A percentile compares a stretch with the other conserved stretches of the same genome.
Evolutionary conservation across 345 rosid genomes (phyloP).

Genomic region (Eucalyptus sp.): DNA sequence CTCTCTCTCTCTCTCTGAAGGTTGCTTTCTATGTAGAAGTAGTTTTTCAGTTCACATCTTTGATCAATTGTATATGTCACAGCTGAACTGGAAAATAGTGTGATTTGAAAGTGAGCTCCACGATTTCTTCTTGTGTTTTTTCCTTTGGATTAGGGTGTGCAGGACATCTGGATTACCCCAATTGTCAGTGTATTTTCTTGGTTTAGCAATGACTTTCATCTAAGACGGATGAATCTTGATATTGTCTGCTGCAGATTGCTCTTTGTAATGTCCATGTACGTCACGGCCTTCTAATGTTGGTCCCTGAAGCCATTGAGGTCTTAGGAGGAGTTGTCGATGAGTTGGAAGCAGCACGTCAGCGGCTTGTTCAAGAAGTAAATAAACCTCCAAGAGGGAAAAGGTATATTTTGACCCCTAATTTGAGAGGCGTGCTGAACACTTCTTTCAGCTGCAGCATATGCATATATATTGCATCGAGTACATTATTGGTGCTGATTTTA

Average conservation of each 20-base stretch:
- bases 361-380: slow-evolving; percentile 69
- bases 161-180: background rate
- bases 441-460: background rate
- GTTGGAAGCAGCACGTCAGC: slow-evolving; percentile 61
- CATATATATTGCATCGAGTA: background rate
- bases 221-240: background rate
- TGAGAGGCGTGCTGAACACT: background rate
- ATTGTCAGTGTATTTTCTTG: background rate
- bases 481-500: background rate
- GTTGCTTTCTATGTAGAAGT: background rate
- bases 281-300: slow-evolving; percentile 74
- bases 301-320: slow-evolving; percentile 76
- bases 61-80: background rate
- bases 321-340: slow-evolving; percentile 80
- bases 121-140: background rate
- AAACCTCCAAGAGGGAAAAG: slow-evolving; percentile 97
- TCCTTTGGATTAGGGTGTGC: background rate
- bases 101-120: background rate
- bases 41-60: background rate
- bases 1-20: background rate
- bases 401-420: slow-evolving; percentile 20
- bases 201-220: background rate
- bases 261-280: slow-evolving; percentile 66
- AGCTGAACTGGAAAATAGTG: background rate
- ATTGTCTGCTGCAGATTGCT: slow-evolving; percentile 38